Conservation (phyloP, 371 early-diverging fungal species). For the Lichtheimia ramosa region DNA sequence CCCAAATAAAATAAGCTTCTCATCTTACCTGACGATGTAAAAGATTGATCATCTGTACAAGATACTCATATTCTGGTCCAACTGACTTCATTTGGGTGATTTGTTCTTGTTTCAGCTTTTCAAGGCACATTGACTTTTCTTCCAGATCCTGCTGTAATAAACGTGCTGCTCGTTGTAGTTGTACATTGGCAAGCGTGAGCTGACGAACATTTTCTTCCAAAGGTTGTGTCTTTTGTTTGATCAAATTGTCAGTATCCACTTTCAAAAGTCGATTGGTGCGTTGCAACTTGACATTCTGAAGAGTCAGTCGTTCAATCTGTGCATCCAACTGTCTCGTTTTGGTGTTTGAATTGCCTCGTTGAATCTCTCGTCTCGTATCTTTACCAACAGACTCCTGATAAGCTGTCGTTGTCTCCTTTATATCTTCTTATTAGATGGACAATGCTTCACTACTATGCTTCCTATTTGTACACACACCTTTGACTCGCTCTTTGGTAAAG, state of each 20-base stretch:
- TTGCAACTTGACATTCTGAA: conserved; percentile 49
- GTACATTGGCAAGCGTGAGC: conserved; percentile 44
- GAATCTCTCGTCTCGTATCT: conserved; percentile 26
- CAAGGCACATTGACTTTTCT: conserved; percentile 26
- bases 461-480: not conserved
- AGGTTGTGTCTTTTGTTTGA: conserved; percentile 49
- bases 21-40: conserved; percentile 43
- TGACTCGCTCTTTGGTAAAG: conserved; percentile 42
- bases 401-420: not conserved
- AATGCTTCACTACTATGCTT: not conserved
- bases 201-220: conserved; percentile 39
- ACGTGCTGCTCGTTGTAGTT: conserved; percentile 40
- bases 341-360: conserved; percentile 40
- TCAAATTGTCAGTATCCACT: conserved; percentile 49
- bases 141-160: conserved; percentile 43
- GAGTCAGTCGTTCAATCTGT: conserved; percentile 45
- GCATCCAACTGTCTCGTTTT: conserved; percentile 38
- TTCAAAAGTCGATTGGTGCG: conserved; percentile 50
- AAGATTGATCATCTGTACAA: conserved; percentile 48
- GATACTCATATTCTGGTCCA: conserved; percentile 54
- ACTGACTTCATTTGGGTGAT: conserved; percentile 47
- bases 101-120: conserved; percentile 26
- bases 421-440: not conserved
- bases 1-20: too few relatives aligned
- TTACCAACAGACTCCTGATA: not conserved